Percentiles rank a stretch among this genome's conserved stretches.
Evolutionary conservation across 768 basidiomycete species (phyloP).

Genomic region (Zangia roseola): DNA sequence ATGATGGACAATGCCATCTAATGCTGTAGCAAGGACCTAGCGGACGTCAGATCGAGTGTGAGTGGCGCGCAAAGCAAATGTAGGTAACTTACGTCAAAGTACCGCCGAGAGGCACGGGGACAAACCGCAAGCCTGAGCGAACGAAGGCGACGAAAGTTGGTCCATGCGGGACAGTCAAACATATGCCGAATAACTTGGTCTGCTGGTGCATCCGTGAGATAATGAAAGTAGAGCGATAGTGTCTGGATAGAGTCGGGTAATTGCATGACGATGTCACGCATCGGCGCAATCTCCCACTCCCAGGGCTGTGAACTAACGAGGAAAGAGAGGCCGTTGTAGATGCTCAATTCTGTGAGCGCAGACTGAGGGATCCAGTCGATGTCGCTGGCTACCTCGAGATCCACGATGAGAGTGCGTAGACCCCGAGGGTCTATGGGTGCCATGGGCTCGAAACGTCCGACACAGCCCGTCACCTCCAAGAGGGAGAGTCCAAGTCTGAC

Average conservation of each 20-base stretch:
- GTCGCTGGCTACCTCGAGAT: background rate
- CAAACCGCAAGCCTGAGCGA: constrained; percentile 3
- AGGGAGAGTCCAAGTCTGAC: constrained; percentile 3
- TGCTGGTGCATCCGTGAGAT: background rate
- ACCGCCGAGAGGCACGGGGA: rapidly evolving
- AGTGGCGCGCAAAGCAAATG: background rate
- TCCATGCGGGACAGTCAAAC: background rate
- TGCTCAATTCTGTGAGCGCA: constrained; percentile 1
- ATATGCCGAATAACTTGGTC: background rate
- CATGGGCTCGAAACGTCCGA: background rate
- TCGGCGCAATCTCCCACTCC: background rate
- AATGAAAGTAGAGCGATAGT: background rate
- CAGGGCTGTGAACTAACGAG: too few relatives aligned
- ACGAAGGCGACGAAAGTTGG: constrained; percentile 1
- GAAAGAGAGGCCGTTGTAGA: background rate
- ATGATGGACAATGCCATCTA: too few relatives aligned
- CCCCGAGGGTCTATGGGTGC: background rate
- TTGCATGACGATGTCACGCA: background rate
- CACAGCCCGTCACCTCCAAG: background rate
- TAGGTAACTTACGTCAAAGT: background rate
- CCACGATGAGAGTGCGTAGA: background rate
- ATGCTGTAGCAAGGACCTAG: constrained; percentile 1
- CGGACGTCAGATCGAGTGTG: background rate
- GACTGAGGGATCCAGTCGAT: background rate
- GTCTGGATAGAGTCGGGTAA: background rate